Base-by-base conservation (phyloP, 495 filamentous ascomycete species). In the Tirmania nivea region DNA sequence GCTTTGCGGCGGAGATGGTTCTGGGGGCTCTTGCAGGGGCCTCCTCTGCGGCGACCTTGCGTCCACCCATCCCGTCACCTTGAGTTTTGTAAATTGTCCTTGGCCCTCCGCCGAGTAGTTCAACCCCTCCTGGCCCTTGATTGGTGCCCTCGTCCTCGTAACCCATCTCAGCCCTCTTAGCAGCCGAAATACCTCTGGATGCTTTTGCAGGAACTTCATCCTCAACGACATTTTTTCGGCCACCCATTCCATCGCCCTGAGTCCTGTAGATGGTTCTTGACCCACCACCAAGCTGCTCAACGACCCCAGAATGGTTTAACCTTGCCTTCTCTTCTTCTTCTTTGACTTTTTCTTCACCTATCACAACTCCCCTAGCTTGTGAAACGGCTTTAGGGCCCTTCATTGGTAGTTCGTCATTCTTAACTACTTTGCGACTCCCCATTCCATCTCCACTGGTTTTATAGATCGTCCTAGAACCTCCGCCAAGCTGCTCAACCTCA, bases 191-290 rank as follows among this genome's bases (percentile, higher is more conserved):
- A 31, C 25, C 25, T 31, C 25, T 31, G 25, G 25, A 7, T 31
- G 25, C 25, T 31, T 7, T 31, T 31, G 25, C 25, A 31, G 25
- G 25, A 31, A 7, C 25, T 31, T 45, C 39, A 6, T 45, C 39
- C 17, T 45, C 39, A 45, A 14, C 39, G 8, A 8, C 39, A 45
- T 45, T 52, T 54, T 31, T 48, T 35, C 17, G 55, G 56, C 9
- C 35, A 34, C 55, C 55, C 52, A 57, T 55, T 55, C 55, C 55
- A 47, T 55, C 53, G 50, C 52, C 55, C 17, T 37, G 31, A 48
- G 45, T 54, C 39, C 17, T 45, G 39, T 45, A 45, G 0, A 45
- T 45, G 14, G 39, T 45, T 19, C 39, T 45, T 45, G 39, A 14
- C 17, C 39, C 39, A 45, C 39, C 39, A 45, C 39, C 39, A 19